Conservation (phyloP, 805 yeast species). For the Nakazawaea populi region DNA sequence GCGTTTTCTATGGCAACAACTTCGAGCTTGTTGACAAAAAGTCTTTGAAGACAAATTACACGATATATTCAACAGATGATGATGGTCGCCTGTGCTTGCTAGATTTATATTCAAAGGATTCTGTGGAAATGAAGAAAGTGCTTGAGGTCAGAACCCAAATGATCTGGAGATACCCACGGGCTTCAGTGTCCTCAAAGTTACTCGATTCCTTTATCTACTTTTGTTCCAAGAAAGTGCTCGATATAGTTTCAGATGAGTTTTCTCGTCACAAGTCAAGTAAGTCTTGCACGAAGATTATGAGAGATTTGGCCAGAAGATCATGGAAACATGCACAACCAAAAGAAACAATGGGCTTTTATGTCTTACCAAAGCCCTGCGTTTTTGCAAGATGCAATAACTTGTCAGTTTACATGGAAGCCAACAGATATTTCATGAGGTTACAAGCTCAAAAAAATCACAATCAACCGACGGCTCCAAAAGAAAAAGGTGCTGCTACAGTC, state of each 20-base stretch:
- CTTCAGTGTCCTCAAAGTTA: conserved; percentile 70
- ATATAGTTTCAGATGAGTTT: conserved; percentile 35
- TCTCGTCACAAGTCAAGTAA: conserved; percentile 27
- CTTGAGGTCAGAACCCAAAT: conserved; percentile 78
- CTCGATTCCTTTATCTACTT: conserved; percentile 71
- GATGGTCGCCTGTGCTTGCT: conserved; percentile 46
- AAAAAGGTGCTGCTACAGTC: conserved; percentile 60
- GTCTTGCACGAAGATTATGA: conserved; percentile 60
- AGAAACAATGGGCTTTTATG: conserved; percentile 63
- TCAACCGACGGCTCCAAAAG: conserved; percentile 28
- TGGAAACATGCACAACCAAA: conserved; percentile 69
- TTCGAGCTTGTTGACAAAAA: conserved; percentile 79
- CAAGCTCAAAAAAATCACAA: conserved; percentile 40
- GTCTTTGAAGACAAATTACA: conserved; percentile 58
- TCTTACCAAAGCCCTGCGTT: conserved; percentile 61
- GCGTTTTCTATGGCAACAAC: conserved; percentile 69
- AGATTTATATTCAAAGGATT: conserved; percentile 66
- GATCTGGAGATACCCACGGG: conserved; percentile 82
- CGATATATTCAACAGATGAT: conserved; percentile 49
- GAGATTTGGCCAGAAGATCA: conserved; percentile 86
- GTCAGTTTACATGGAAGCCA: conserved; percentile 84
- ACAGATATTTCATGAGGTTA: conserved; percentile 64
- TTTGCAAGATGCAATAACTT: conserved; percentile 78
- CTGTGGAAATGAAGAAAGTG: conserved; percentile 65
- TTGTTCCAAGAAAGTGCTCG: conserved; percentile 47